Evolutionary conservation across 805 yeast species (phyloP), one percentile per base, ranked within the genome.

Genomic region (Saccharomycopsis guyanensis): DNA sequence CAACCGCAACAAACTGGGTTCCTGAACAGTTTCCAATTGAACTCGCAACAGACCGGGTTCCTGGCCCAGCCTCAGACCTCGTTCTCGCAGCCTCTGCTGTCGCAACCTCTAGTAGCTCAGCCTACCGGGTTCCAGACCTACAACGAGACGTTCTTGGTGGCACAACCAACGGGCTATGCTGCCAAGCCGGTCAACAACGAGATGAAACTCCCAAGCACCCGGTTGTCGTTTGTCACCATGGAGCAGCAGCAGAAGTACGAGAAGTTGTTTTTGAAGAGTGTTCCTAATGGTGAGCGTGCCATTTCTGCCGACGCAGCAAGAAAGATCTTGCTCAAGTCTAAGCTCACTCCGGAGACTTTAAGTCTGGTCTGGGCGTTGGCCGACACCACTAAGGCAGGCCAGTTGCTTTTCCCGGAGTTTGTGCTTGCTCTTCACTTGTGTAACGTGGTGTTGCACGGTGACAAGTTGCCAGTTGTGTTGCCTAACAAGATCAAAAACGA

Each of bases 361-460:
- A 91, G 91, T 2, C 86, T 78, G 56, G 83, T 91, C 51, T 91
- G 97, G 97, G 80, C 83, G 20, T 68, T 91, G 48, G 76, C 95
- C n/a, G 97, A 91, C 59, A 82, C 95, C 2, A 84, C 80, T 56
- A 82, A 78, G 57, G 80, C 93, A 5, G 97, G 97, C 1, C 73
- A 78, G 46, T 73, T 91, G 51, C 66, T 91, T 56, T 91, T 89
- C 60, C 97, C 97, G 2, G 97, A 91, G 63, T 91, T 91, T 70
- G 95, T 95, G 13, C 70, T 91, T 54, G 88, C 96, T 15, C 78
- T 91, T 71, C 91, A 88, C 62, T 70, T 91, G 55, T 88, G 95
- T 60, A 83, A 85, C 55, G 65, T 78, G 57, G 83, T 82, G 0
- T 70, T 86, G 55, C 78, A 76, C 56, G 95, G 96, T 32, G 88